Conservation (phyloP, 1,284 basidiomycete genomes). For the Ceratobasidium sp. region DNA sequence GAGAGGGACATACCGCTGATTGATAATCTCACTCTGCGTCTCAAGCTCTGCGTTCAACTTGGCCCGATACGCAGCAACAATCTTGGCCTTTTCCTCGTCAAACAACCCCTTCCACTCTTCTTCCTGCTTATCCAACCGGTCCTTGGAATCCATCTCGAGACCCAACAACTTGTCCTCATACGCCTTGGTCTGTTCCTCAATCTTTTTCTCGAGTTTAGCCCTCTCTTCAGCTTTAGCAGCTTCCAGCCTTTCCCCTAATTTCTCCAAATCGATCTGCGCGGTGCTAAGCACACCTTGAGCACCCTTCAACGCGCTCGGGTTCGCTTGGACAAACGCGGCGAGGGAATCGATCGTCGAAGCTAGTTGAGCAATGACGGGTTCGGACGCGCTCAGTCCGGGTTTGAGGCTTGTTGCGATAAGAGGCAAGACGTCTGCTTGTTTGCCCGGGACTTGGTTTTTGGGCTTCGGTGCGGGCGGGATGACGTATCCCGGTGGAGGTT, state of each 20-base stretch:
- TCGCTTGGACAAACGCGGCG: constrained; percentile 83
- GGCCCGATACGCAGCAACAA: constrained; percentile 85
- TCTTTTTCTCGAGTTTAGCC: constrained; percentile 77
- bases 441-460: constrained; percentile 54
- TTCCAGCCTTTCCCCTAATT: constrained; percentile 84
- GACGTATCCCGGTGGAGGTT: constrained; percentile 89
- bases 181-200: constrained; percentile 87
- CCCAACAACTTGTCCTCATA: constrained; percentile 88
- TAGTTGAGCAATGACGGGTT: constrained; percentile 93
- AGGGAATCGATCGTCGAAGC: constrained; percentile 95
- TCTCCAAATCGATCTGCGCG: constrained; percentile 87
- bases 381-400: constrained; percentile 76
- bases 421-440: constrained; percentile 68
- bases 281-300: constrained; percentile 78
- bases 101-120: constrained; percentile 88
- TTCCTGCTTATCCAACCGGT: constrained; percentile 89
- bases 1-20: constrained; percentile 77
- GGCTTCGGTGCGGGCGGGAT: constrained; percentile 65
- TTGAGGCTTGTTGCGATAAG: constrained; percentile 83
- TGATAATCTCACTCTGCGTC: constrained; percentile 93
- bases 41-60: constrained; percentile 90
- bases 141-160: constrained; percentile 85
- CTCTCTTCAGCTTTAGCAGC: constrained; percentile 87
- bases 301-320: constrained; percentile 73
- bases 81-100: constrained; percentile 81